phyloP scores from a whole-genome alignment of 257 asterid genomes.

The Solanum sitiens region DNA sequence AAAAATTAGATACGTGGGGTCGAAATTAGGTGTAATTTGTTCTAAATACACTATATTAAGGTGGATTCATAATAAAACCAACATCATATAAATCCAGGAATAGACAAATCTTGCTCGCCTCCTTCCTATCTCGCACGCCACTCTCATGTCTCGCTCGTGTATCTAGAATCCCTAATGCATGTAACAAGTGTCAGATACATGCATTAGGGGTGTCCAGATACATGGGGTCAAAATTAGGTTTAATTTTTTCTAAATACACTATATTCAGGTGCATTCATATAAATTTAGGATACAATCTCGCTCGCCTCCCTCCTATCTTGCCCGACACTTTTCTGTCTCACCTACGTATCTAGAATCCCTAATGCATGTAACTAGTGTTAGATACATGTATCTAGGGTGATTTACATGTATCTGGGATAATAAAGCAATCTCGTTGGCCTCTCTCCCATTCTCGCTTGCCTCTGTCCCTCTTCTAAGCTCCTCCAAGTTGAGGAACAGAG shows the following conservation, averaged over 20 bases:
- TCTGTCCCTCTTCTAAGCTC: neutral
- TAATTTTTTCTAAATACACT: neutral
- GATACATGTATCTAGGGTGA: neutral
- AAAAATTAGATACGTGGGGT: too few relatives aligned
- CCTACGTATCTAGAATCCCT: neutral
- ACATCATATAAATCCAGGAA: too few relatives aligned
- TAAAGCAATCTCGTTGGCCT: neutral
- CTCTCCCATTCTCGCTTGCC: neutral
- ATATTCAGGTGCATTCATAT: neutral
- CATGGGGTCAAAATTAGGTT: neutral
- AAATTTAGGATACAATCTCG: neutral
- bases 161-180: too few relatives aligned
- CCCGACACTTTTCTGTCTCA: neutral
- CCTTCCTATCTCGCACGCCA: too few relatives aligned
- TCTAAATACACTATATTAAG: too few relatives aligned
- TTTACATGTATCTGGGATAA: neutral
- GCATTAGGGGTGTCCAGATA: neutral
- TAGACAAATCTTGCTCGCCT: too few relatives aligned
- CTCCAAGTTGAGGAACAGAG: neutral
- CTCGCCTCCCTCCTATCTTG: neutral
- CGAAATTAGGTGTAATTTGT: too few relatives aligned
- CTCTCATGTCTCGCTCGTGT: too few relatives aligned
- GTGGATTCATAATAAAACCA: too few relatives aligned
- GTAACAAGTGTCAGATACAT: neutral
- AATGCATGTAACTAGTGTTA: neutral